These are phyloP conservation scores for Imleria badia DNA, from an alignment of 768 basidiomycete species.

Conservation along the genomic window DNA sequence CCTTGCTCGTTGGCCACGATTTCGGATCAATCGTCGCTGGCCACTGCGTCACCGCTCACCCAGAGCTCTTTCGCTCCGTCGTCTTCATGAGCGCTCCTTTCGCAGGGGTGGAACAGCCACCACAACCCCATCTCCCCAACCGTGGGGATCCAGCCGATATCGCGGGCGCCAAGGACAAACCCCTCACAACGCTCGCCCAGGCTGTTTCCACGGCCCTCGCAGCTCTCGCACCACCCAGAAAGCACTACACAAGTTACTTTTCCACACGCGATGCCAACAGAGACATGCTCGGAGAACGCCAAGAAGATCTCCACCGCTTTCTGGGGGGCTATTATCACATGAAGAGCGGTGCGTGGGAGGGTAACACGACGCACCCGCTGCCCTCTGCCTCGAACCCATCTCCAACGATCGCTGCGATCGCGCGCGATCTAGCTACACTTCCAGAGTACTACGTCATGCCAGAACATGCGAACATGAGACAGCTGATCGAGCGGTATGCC, in stretches of 20 bases:
- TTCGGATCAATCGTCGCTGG: slow-evolving; percentile 56
- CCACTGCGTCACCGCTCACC: slow-evolving; percentile 51
- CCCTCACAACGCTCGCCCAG: slow-evolving; percentile 7
- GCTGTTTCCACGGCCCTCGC: slow-evolving; percentile 31
- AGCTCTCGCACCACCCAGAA: slow-evolving; percentile 48
- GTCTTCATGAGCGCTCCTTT: slow-evolving; percentile 64
- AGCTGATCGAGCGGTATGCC: slow-evolving; percentile 38
- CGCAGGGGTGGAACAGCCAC: slow-evolving; percentile 41
- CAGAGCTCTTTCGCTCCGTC: slow-evolving; percentile 54
- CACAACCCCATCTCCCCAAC: slow-evolving; percentile 4
- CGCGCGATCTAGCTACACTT: slow-evolving; percentile 38
- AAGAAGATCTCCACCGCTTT: slow-evolving; percentile 23
- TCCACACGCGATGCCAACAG: slow-evolving; percentile 45
- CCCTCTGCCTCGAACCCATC: slow-evolving; percentile 25
- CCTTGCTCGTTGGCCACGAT: slow-evolving; percentile 61
- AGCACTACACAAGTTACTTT: slow-evolving; percentile 57
- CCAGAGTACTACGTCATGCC: slow-evolving; percentile 68
- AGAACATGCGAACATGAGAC: slow-evolving; percentile 50
- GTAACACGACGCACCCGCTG: slow-evolving; percentile 43
- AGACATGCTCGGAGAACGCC: slow-evolving; percentile 36
- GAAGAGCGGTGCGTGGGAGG: slow-evolving; percentile 56
- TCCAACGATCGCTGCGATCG: slow-evolving; percentile 23
- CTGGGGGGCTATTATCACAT: slow-evolving; percentile 39
- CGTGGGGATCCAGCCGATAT: slow-evolving; percentile 3
- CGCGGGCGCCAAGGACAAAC: slow-evolving; percentile 1